Percentiles rank a stretch among this genome's conserved stretches.
phyloP scores from a whole-genome alignment of 331 rosid species.

The Quercus tomentella region DNA sequence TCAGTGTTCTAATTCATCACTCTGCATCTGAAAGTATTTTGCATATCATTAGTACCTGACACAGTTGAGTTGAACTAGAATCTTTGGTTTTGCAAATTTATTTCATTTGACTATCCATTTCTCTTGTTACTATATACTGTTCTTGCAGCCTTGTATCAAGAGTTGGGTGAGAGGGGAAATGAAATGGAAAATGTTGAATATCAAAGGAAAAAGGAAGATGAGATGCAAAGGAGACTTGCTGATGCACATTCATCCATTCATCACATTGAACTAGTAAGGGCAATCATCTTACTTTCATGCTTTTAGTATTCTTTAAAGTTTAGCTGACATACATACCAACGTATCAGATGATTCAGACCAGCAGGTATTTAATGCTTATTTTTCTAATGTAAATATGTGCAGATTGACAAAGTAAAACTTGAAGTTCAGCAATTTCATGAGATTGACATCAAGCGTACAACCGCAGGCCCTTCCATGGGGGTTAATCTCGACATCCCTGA shows the following conservation, averaged over 20 bases:
- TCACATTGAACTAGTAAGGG: conserved; percentile 85
- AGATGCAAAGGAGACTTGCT: conserved; percentile 68
- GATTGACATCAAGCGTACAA: conserved; percentile 51
- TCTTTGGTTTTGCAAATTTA: background rate
- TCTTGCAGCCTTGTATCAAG: conserved; percentile 73
- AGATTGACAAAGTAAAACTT: conserved; percentile 66
- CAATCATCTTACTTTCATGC: background rate
- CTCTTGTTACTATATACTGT: background rate
- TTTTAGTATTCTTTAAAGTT: background rate
- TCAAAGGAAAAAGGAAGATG: conserved; percentile 62
- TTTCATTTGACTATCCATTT: background rate
- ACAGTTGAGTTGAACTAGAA: background rate
- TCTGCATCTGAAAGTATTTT: background rate
- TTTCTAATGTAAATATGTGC: conserved; percentile 21
- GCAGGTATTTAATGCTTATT: background rate
- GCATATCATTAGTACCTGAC: background rate
- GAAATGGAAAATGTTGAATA: conserved; percentile 89
- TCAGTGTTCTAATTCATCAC: background rate
- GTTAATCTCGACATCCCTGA: conserved; percentile 86
- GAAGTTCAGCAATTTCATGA: conserved; percentile 50
- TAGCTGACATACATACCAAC: background rate
- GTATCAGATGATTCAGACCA: background rate
- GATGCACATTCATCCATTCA: conserved; percentile 81
- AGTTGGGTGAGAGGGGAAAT: conserved; percentile 84
- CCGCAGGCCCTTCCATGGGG: conserved; percentile 46